Base-by-base conservation (phyloP, 2,329 filamentous ascomycete genomes). In the Phialemonium atrogriseum region DNA sequence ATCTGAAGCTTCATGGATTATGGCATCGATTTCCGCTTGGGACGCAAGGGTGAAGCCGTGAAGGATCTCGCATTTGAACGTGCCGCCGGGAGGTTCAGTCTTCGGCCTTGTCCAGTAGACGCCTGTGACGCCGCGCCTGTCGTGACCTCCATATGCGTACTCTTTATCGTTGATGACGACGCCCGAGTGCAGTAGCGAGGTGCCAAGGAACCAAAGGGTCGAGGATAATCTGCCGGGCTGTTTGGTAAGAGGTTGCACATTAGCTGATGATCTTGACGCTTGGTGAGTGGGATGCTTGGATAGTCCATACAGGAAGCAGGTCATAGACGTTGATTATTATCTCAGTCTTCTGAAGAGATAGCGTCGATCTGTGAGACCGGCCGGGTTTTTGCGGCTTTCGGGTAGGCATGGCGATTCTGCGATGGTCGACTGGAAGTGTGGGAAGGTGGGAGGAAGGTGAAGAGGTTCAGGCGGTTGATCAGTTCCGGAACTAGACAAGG, bases 61-160 rank as follows among this genome's bases (percentile, higher is more conserved):
- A 10, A 91, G 65, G 31, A 91, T 76, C 46, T 81, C 77, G 52
- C 70, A 74, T 46, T 73, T 72, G 59, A 87, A 89, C 1, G 79
- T 85, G 26, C 81, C 84, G 19, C 84, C 84, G 0, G 84, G 83
- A 0, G 84, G 84, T 29, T 80, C 74, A 19, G 74, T 71, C 42
- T 67, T 69, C 2, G 85, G 84, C 40, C 68, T 77, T 11, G 84
- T 89, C 77, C 78, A 87, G 60, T 91, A 93, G 7, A 93, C 84
- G 29, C 85, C 85, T 4, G 82, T 89, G 35, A 80, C 56, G 15
- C 73, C 72, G 30, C 63, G 72, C 44, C 72, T 73, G 49, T 84
- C 77, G 53, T 93, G 85, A 2, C 85, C 85, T 25, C 85, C 85
- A 48, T 85, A 93, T 14, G 85, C 85, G 52, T 91, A 93, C 62